Base-by-base conservation (phyloP, 805 yeast genomes). In the Jamesozyma lodderae region DNA sequence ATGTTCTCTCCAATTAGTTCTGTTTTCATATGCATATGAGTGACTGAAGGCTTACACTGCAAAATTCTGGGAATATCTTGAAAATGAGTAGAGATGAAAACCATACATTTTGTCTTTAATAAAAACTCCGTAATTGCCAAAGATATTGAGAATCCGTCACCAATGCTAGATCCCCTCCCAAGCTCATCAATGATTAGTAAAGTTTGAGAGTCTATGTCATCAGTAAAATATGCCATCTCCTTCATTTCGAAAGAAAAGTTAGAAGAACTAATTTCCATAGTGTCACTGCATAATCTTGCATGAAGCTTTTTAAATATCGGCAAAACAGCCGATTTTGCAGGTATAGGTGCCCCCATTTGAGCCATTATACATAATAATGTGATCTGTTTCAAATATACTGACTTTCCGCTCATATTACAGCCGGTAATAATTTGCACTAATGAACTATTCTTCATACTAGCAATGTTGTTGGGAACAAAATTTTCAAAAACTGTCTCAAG, bases 351-450 rank as follows among this genome's bases (percentile, higher is more conserved):
- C 0, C 83, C 83, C 17, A 75, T 69, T 48, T 78, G 83, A 0
- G 76, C 70, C 70, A 77, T 63, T 8, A 76, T 65, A 3, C 60
- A 60, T 10, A 72, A 47, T 4, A 73, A 46, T 1, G 76, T 72
- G 10, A 73, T 56, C 44, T 75, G 79, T 40, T 66, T 69, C 24
- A 76, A 60, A 41, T 71, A 72, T 3, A 75, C 70, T 0, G 81
- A 75, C 47, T 76, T 77, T 0, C 81, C 82, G 34, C 79, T 75
- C 75, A 70, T 72, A 41, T 76, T 76, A 10, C 75, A 71, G 0
- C 81, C 81, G 0, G 80, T 75, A 4, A 76, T 63, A 2, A 76
- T 63, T 39, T 70, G 73, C 7, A 72, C 49, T 21, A 67, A 46
- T 3, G 74, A 68, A 6, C 60, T 52, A 8, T 56, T 60, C 4